phyloP scores from a whole-genome alignment of 192 early-diverging fungal genomes.

The Podila verticillata region DNA sequence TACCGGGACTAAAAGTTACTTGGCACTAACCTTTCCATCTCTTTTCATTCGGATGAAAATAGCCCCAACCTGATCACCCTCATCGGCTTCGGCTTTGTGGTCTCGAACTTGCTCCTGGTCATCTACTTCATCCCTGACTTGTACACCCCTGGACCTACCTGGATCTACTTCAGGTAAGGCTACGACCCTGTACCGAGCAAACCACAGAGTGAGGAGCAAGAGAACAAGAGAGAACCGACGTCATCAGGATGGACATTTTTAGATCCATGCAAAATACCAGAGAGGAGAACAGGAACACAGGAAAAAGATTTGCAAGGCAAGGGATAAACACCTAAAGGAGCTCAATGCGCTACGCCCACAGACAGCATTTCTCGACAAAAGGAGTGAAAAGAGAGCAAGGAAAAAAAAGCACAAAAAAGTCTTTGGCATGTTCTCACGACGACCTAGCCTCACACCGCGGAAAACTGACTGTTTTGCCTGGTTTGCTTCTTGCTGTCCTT shows the following conservation, averaged over 20 bases:
- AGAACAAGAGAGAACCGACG: too few species aligned
- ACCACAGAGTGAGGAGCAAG: not conserved
- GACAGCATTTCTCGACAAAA: too few species aligned
- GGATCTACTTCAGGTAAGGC: conserved; percentile 68
- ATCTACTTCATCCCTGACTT: conserved; percentile 76
- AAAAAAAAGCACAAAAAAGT: not conserved
- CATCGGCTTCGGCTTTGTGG: conserved; percentile 79
- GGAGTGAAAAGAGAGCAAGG: not conserved
- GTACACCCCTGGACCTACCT: conserved; percentile 71
- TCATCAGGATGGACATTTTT: not conserved
- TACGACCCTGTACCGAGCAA: not conserved
- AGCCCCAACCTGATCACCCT: conserved; percentile 87
- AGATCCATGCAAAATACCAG: not conserved
- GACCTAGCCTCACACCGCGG: not conserved
- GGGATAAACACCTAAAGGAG: too few species aligned
- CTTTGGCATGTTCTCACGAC: conserved; percentile 6
- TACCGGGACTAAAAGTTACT: too few species aligned
- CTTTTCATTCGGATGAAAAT: not conserved
- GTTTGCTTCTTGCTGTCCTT: conserved; percentile 33
- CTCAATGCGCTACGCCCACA: too few species aligned
- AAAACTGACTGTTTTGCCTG: too few species aligned
- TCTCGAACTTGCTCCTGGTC: conserved; percentile 78
- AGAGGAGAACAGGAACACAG: not conserved
- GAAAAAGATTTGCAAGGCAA: not conserved
- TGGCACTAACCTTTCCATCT: not conserved